Evolutionary conservation across 768 basidiomycete species (phyloP), one percentile per base, ranked within the genome.

Genomic region (Tephrocybe sp.): DNA sequence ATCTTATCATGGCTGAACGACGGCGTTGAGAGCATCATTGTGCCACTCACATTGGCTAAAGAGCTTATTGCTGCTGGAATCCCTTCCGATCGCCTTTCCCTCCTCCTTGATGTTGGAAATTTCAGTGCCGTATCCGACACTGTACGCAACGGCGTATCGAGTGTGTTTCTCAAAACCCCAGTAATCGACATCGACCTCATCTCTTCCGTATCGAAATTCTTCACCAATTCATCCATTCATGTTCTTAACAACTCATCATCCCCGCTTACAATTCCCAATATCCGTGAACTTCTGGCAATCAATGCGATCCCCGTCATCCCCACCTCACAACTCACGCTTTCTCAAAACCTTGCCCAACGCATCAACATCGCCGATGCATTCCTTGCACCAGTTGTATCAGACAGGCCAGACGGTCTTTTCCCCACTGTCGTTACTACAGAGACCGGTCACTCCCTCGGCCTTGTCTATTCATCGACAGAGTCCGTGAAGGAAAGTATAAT

Each of bases 391-490:
- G 67, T 97, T 42, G 67, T 76, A 18, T 91, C 93, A 1, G 95
- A 99, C 66, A 83, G 97, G 42, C 75, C 83, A 0, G 97, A 98
- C 65, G 92, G 91, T 27, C 80, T 99, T 33, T 94, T 91, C 69
- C 91, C 94, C 0, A 99, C 97, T 8, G 76, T 98, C 43, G 87
- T 98, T 25, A 86, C 91, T 11, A 85, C 88, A 1, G 78, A 88
- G 54, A 81, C 81, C 18, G 86, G 87, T 21, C 82, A 83, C 56
- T 76, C 85, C 4, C 82, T 98, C 13, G 97, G 97, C 15, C 80
- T 99, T 47, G 97, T 97, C 29, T 99, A 99, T 71, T 98, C 97
- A 10, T 98, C 95, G 18, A 59, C 66, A 44, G 84, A 88, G 57
- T 95, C 94, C 4, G 76, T 98, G 58, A 79, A 77, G 42, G 91